phyloP scores from a whole-genome alignment of 2,329 filamentous ascomycete genomes.

The Sclerotinia glacialis region DNA sequence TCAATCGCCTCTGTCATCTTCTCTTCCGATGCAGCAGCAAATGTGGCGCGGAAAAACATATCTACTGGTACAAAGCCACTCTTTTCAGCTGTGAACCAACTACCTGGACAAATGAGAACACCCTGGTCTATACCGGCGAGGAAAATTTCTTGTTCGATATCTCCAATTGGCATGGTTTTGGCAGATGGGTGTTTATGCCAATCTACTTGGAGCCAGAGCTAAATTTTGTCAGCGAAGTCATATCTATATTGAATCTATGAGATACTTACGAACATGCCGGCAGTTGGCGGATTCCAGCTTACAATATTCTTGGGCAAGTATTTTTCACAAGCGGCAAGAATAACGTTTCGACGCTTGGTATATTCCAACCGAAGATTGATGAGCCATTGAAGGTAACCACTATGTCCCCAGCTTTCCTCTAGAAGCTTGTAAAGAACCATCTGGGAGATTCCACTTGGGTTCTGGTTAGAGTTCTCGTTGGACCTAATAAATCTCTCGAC shows the following conservation, averaged over 20 bases:
- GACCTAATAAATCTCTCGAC: slow-evolving; percentile 67
- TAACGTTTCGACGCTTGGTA: slow-evolving; percentile 70
- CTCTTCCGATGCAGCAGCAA: slow-evolving; percentile 71
- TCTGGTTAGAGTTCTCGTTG: slow-evolving; percentile 80
- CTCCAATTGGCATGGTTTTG: slow-evolving; percentile 51
- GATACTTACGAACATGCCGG: slow-evolving; percentile 69
- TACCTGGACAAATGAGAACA: slow-evolving; percentile 78
- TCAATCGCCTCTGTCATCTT: slow-evolving; percentile 70
- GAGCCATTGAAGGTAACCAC: slow-evolving; percentile 85
- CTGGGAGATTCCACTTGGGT: slow-evolving; percentile 81
- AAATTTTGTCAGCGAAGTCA: slow-evolving; percentile 11
- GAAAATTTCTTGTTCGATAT: slow-evolving; percentile 87
- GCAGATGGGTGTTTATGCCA: slow-evolving; percentile 63
- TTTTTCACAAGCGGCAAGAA: slow-evolving; percentile 77
- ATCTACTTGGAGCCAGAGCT: slow-evolving; percentile 73
- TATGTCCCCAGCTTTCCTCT: slow-evolving; percentile 92
- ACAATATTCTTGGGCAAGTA: slow-evolving; percentile 72
- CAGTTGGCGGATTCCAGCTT: slow-evolving; percentile 73
- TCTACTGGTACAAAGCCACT: slow-evolving; percentile 49
- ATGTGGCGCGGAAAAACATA: slow-evolving; percentile 83
- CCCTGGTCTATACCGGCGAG: slow-evolving; percentile 69
- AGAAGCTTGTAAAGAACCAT: slow-evolving; percentile 82
- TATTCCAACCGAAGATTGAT: slow-evolving; percentile 80
- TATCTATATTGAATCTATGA: too few species aligned
- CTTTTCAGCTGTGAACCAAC: slow-evolving; percentile 83